Evolutionary conservation across 495 filamentous ascomycete genomes (phyloP), one percentile per base, ranked within the genome.

Genomic region (Jackrogersella multiformis): DNA sequence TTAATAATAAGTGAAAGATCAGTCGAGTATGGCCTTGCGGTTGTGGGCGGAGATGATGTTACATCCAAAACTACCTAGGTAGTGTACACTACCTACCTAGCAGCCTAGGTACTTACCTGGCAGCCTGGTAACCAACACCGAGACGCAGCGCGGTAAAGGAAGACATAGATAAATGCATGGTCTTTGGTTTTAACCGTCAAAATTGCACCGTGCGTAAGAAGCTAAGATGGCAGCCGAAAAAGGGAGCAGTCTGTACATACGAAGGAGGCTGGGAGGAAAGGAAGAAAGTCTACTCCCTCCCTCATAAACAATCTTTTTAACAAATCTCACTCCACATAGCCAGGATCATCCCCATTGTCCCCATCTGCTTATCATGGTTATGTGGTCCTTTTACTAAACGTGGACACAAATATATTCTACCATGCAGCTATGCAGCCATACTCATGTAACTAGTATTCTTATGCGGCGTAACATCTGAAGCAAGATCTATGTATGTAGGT

Each of bases 401-500:
- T 46, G 42, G 42, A 46, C 23, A 46, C 42, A 46, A 46, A 46
- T 46, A 6, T 20, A 46, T 26, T 46, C 42, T 21, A 46, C 41
- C 23, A 10, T n/a, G 26, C 26, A 30, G 26, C 26, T 4, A 7
- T 7, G 7, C 26, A 30, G 26, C 26, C 7, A 30, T 7, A 30
- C 7, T 7, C 26, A 24, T 24, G 21, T 8, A 6, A 13, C 4
- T n/a, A n/a, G 42, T 46, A 24, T 21, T 7, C 26, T 7, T 30
- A 45, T 36, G 21, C 39, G 28, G 21, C 18, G 9, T 61, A 51
- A 60, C 21, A 42, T 39, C 34, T 61, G 36, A 44, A 53, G 26
- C 46, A n/a, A 53, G 58, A 61, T 60, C 57, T 51, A 24, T 53
- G 46, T 60, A 60, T 60, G 18, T 51, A 60, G n/a, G 58, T 42